Base-by-base conservation (phyloP, 2,329 filamentous ascomycete species). In the Arthrobotrys pseudoclavata region DNA sequence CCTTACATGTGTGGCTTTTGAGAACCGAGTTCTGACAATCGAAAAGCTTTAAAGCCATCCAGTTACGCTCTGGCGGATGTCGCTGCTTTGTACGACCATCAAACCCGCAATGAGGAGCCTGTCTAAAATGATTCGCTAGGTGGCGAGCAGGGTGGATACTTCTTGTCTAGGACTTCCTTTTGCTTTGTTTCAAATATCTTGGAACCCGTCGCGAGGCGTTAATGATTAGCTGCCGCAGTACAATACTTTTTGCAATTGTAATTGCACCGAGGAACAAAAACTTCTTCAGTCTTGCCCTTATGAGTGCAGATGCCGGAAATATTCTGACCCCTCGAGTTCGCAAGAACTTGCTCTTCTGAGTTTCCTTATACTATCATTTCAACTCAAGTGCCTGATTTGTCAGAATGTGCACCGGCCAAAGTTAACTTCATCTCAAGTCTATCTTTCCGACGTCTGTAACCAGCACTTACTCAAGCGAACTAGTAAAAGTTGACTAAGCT, bases 291-390 rank as follows among this genome's bases (percentile, higher is more conserved):
- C 18, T 20, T 40, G 52, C 10, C 15, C 29, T 37, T 57, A 29
- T 18, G 22, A 60, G 18, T 26, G 24, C 26, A 47, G 22, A 69
- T 61, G 29, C 52, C 42, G 66, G 50, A 50, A 40, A 50, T 55
- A 61, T 61, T 40, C 15, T 42, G 29, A 12, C n/a, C 12, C 24
- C 42, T 20, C 12, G 37, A 40, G 12, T 48, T 57, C 64, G 48
- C 64, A 29, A 69, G 18, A 69, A 61, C 55, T 69, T 69, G 40
- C 66, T 50, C 53, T 60, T 40, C 34, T 20, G 55, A 45, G 48
- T 34, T 15, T 60, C 31, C 22, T 29, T 61, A 24, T 61, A 12
- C 6, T 50, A 24, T 61, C 64, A 26, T 22, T 29, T 20, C 53
- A 57, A 37, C 55, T 53, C 47, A 62, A 62, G 18, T 26, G 42